These are phyloP conservation scores for Mycena latifolia DNA, from an alignment of 768 basidiomycete species.

Conservation along the genomic window DNA sequence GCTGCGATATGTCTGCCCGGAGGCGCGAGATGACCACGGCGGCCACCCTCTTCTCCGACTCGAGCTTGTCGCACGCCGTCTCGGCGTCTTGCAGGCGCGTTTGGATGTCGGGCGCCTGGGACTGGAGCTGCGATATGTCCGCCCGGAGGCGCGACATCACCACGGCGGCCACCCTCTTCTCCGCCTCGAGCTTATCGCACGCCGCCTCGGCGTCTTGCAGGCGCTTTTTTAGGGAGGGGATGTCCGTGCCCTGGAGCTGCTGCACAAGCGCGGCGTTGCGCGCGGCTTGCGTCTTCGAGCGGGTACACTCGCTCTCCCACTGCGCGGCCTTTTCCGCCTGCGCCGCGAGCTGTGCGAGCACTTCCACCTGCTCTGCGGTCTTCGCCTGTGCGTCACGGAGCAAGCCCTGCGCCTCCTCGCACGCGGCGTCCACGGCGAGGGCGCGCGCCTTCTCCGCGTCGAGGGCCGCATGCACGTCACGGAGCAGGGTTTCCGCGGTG, in stretches of 20 bases:
- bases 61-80: too few species aligned
- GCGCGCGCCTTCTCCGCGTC: slow-evolving; percentile 6
- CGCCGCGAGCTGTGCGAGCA: not conserved
- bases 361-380: not conserved
- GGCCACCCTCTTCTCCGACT: too few species aligned
- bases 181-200: slow-evolving; percentile 5
- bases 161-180: too few species aligned
- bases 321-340: slow-evolving; percentile 4
- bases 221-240: not conserved
- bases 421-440: not conserved
- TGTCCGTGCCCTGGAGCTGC: not conserved
- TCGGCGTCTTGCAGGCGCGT: too few species aligned
- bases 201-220: slow-evolving; percentile 3
- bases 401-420: slow-evolving; percentile 1
- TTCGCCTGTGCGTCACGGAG: slow-evolving; percentile 2
- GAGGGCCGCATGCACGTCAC: not conserved
- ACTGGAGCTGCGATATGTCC: too few species aligned
- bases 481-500: not conserved
- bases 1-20: not conserved
- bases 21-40: too few species aligned
- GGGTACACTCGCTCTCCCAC: slow-evolving; percentile 23
- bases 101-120: too few species aligned
- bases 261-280: slow-evolving; percentile 21
- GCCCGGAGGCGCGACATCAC: not conserved
- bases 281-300: slow-evolving; percentile 10